Base-by-base conservation (phyloP, 2,329 filamentous ascomycete genomes). In the Gremmenia infestans region DNA sequence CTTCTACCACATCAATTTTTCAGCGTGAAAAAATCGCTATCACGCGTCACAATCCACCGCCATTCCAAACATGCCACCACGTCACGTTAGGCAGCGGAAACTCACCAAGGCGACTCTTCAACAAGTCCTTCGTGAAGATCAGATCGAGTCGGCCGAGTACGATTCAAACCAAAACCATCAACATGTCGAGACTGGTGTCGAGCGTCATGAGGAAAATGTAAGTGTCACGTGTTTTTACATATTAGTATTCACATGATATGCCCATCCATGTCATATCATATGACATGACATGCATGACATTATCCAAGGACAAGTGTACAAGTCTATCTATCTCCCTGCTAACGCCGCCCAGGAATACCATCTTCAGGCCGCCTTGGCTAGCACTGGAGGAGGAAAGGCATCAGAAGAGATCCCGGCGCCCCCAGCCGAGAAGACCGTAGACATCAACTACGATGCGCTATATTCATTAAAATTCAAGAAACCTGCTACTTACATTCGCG, bases 201-300 rank as follows among this genome's bases (percentile, higher is more conserved):
- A 99, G 75, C 92, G 96, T 72, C 89, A 86, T 63, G 94, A 99
- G 76, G 92, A 97, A 83, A 93, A 93, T 78, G 94, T 97, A 76
- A 85, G 91, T 89, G 25, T 55, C 61, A 65, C 58, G 61, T 66
- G 58, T 50, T 47, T 36, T 47, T 57, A 19, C 2, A 2, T 19
- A 19, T 25, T 53, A 43, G 46, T 50, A 57, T 9, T 32, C 28
- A 32, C 28, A 32, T 32, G 28, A 32, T 32, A 11, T 32, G 28
- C 28, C 22, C 22, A 22, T 22, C 22, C 22, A 50, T 50, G 65
- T 61, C 53, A 35, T 35, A 58, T 48, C 23, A 39, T 54, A 17
- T 63, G 61, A 63, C 64, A 57, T 68, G 63, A 60, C 45, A 32
- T 32, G 28, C 28, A 32, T 32, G 28, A 8, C 28, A 32, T 32